phyloP scores from a whole-genome alignment of 2,329 filamentous ascomycete genomes.

The Phoma herbarum region DNA sequence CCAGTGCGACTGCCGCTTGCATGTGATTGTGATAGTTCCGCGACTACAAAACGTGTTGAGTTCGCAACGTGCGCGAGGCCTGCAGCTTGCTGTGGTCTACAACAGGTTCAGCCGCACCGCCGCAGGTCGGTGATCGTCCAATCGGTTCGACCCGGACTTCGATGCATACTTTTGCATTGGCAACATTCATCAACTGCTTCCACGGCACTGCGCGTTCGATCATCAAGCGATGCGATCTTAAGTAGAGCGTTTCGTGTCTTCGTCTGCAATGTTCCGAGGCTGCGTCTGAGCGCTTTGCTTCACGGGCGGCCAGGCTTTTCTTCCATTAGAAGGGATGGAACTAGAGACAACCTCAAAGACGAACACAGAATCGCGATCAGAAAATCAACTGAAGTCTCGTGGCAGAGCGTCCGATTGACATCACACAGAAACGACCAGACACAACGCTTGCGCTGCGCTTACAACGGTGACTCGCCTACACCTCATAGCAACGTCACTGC shows the following conservation, averaged over 20 bases:
- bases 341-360: neutral
- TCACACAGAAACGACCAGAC: constrained; percentile 6
- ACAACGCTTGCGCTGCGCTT: constrained; percentile 15
- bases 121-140: neutral
- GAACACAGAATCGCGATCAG: neutral
- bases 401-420: constrained; percentile 8
- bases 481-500: constrained; percentile 21
- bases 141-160: constrained; percentile 8
- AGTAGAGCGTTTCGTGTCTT: neutral
- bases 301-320: neutral
- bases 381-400: neutral
- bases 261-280: neutral
- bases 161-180: neutral
- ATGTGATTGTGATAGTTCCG: constrained; percentile 10
- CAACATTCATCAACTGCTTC: neutral
- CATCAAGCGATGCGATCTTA: neutral
- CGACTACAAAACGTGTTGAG: constrained; percentile 9
- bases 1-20: constrained; percentile 12
- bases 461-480: constrained; percentile 2
- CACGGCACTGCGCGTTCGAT: neutral
- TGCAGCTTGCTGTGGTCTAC: constrained; percentile 5
- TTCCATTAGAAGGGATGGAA: neutral
- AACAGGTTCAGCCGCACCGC: constrained; percentile 15
- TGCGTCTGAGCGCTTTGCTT: neutral
- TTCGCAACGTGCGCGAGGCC: neutral